Base-by-base conservation (phyloP, 495 filamentous ascomycete species). In the Neurospora sp. region DNA sequence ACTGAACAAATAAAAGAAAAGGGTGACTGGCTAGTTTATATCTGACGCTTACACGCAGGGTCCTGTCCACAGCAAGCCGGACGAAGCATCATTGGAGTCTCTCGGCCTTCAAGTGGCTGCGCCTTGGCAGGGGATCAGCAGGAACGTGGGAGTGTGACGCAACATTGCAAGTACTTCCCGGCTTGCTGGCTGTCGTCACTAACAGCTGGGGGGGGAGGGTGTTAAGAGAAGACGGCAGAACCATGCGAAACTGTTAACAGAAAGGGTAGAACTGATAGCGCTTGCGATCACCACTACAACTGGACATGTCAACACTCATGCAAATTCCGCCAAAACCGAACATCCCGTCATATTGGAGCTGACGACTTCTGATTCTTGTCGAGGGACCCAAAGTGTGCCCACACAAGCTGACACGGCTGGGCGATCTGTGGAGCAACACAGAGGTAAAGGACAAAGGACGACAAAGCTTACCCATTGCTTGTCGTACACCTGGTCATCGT, bases 381-480 rank as follows among this genome's bases (percentile, higher is more conserved):
- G 22, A 16, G 53, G 27, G 53, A 18, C 53, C 20, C 53, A 9
- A 35, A 61, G 22, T 61, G 53, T 35, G 53, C n/a, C 46, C 46
- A 7, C 46, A 7, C 46, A 53, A 53, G 46, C 46, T 53, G 70
- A 35, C 38, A 16, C n/a, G 18, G 35, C 27, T 40, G 68, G 37
- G 37, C 69, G 20, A 27, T 42, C 48, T 35, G 48, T 9, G 38
- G 37, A 31, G 35, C 39, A 37, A 20, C 27, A 35, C 3, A 20
- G 39, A 38, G 10, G 59, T 39, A 37, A 68, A 39, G 39, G 48
- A 61, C 3, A 48, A 65, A 40, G 65, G 27, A 18, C 38, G 22
- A 39, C 27, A 20, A 41, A 71, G 41, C 78, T 75, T 69, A 79
- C 78, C 76, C 78, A 79, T 70, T 78, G 73, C 61, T 79, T 79